These are phyloP conservation scores for Xylariaceae sp. DNA, from an alignment of 2,329 filamentous ascomycete species.

Conservation along the genomic window DNA sequence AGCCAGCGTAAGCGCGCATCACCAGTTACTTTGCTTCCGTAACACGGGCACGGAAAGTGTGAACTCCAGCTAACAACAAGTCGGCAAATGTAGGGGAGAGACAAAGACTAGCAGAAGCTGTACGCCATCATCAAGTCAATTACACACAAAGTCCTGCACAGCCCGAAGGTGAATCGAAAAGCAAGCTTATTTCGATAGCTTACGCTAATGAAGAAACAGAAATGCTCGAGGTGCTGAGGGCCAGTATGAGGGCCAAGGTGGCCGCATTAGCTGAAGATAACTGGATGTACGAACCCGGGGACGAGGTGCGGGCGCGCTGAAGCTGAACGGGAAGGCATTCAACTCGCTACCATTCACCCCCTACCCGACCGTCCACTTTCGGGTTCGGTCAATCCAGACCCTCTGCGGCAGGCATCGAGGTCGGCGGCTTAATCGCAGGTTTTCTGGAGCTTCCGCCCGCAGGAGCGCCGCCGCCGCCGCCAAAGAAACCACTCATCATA, in stretches of 20 bases:
- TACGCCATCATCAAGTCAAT: conserved; percentile 55
- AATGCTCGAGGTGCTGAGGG: conserved; percentile 62
- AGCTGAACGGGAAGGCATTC: neutral
- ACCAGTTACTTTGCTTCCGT: neutral
- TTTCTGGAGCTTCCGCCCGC: conserved; percentile 30
- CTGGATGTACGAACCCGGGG: conserved; percentile 83
- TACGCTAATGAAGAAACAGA: conserved; percentile 37
- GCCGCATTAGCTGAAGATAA: conserved; percentile 72
- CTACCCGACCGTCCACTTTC: conserved; percentile 10
- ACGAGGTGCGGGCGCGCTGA: conserved; percentile 31
- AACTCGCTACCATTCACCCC: conserved; percentile 4
- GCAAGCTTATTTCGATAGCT: neutral
- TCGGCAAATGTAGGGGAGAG: conserved; percentile 46
- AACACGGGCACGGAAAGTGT: conserved; percentile 10
- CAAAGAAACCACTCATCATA: conserved; percentile 96
- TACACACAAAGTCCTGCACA: conserved; percentile 53
- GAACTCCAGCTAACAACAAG: conserved; percentile 16
- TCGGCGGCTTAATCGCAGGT: conserved; percentile 41
- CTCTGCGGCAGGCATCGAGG: conserved; percentile 49
- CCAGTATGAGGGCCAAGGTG: conserved; percentile 67
- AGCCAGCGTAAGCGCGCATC: conserved; percentile 42
- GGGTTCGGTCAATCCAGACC: conserved; percentile 48
- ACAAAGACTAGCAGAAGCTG: conserved; percentile 54
- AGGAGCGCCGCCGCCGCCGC: conserved; percentile 56
- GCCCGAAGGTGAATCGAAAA: conserved; percentile 50